Evolutionary conservation across 768 basidiomycete species (phyloP).

Genomic region (Agrocybe pediades): DNA sequence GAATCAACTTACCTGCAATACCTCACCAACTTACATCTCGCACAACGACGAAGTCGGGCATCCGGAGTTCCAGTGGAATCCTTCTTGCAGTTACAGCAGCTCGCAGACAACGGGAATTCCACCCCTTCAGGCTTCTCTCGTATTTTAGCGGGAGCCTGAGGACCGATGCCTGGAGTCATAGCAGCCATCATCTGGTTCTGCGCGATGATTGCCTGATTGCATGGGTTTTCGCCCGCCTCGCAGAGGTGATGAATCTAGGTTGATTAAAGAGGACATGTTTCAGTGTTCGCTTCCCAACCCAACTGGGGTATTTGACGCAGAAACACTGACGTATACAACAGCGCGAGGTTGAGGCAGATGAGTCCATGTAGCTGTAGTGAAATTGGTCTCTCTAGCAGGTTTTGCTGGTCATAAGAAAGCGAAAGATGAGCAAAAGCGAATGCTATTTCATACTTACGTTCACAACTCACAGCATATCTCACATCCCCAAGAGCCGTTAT

Average conservation of each 20-base stretch:
- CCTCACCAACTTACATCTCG: constrained; percentile 19
- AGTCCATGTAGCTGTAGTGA: constrained; percentile 1
- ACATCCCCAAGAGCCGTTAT: constrained; percentile 10
- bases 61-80: constrained; percentile 10
- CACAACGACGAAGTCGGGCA: constrained; percentile 15
- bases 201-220: neutral
- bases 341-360: constrained; percentile 9
- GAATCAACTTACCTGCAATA: constrained; percentile 2
- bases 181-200: neutral
- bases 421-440: neutral
- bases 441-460: neutral
- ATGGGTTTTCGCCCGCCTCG: neutral
- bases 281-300: too few species aligned
- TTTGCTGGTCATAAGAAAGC: constrained; percentile 8
- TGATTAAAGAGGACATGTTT: too few species aligned
- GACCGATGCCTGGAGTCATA: neutral
- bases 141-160: constrained; percentile 3
- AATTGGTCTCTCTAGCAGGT: constrained; percentile 11
- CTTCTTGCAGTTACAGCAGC: constrained; percentile 16
- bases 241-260: neutral
- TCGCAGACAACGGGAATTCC: constrained; percentile 7
- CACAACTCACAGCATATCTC: constrained; percentile 9
- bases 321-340: constrained; percentile 3
- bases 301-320: too few species aligned
- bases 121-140: neutral